Evolutionary conservation across 257 asterid species (phyloP), one percentile per base, ranked within the genome.

Genomic region (Buddleja alternifolia): DNA sequence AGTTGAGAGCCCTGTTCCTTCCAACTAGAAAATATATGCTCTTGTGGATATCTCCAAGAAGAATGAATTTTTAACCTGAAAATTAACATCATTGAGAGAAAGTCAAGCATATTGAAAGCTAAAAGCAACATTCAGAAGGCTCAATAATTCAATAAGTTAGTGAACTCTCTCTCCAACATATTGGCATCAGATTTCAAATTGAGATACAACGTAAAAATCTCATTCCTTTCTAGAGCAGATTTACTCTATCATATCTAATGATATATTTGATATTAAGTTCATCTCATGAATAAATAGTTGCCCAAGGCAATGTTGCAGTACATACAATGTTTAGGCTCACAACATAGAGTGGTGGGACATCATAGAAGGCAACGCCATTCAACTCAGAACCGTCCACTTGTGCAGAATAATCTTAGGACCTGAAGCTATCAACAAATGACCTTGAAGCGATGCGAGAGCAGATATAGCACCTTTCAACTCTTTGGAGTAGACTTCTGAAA

Each of bases 401-500:
- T 93, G 97, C 73, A 90, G 79, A 67, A 84, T 87, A 73, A 93
- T 87, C 85, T 90, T 93, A 72, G 99, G 97, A 76, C 97, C 99
- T 46, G 97, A 87, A 64, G 96, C 96, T 73, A 93, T 81, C 80
- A 93, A 81, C 81, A 93, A 71, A 86, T 93, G 90, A 67, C 97
- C 97, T 78, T 90, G 97, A 65, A 93, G 97, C 63, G 99, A 85
- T 39, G 99, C 96, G 39, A 93, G 76, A 76, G 99, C 99, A 69
- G 99, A 91, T 81, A 93, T 93, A 77, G 99, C 97, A 79, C 99
- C 99, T 84, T 93, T 93, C 79, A 90, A 77, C 85, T 93, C 99
- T 82, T 88, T 90, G 74, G 97, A 84, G 82, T 86, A 90, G 37
- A 87, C 91, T 78, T 93, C 97, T 19, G 86, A 55, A 67, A 93